A percentile compares a stretch with the other conserved stretches of the same genome.
Conservation (phyloP, 1,139 yeast genomes). For the Trichomonascaceae sp. region DNA sequence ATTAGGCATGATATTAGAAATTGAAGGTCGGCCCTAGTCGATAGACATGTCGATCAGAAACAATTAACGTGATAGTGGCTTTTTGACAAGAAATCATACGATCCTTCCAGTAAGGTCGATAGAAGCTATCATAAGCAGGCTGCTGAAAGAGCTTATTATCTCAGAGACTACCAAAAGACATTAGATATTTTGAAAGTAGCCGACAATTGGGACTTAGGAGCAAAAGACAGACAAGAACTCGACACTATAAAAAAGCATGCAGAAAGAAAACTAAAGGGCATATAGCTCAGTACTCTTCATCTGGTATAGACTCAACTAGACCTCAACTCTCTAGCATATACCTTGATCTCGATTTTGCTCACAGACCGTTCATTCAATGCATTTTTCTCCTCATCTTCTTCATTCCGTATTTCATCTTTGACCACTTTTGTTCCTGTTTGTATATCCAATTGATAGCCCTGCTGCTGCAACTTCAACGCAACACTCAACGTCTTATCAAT, state of each 20-base stretch:
- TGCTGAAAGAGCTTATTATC: constrained; percentile 32
- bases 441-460: constrained; percentile 23
- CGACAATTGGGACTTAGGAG: constrained; percentile 16
- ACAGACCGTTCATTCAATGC: constrained; percentile 19
- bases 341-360: constrained; percentile 20
- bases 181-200: constrained; percentile 23
- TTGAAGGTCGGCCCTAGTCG: no score
- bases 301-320: not conserved
- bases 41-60: no score
- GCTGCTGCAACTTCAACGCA: constrained; percentile 26
- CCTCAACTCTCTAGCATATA: constrained; percentile 9
- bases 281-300: no score
- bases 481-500: constrained; percentile 29
- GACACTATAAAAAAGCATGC: constrained; percentile 18
- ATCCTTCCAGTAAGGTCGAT: constrained; percentile 23
- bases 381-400: constrained; percentile 4
- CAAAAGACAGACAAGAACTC: constrained; percentile 19
- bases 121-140: constrained; percentile 29
- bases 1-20: no score
- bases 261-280: constrained; percentile 3
- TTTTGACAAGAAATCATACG: constrained; percentile 16
- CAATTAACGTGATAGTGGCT: constrained; percentile 17
- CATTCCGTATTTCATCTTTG: constrained; percentile 18
- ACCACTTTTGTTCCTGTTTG: constrained; percentile 22
- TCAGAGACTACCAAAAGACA: constrained; percentile 25